Evolutionary conservation across 768 basidiomycete species (phyloP), one percentile per base, ranked within the genome.

Genomic region (Termitomyces sp.): DNA sequence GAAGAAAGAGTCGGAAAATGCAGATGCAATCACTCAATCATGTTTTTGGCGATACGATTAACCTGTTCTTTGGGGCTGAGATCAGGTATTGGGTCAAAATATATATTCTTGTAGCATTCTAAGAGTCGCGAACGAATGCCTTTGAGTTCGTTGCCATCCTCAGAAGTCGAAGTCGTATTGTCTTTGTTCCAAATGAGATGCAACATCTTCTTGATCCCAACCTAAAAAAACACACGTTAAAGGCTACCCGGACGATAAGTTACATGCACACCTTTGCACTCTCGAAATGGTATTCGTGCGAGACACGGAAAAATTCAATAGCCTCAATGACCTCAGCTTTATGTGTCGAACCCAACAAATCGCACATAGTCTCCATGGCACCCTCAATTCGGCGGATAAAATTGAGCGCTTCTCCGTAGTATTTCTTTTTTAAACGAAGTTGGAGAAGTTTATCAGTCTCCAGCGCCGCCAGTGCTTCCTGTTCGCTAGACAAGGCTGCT

Each of bases 161-260:
- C 80, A 3, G 75, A 69, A n/a, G 82, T 83, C n/a, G 88, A 83
- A 22, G 82, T 77, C 49, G 74, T 88, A 64, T 93, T 93, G 65
- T 99, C 96, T 67, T 98, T 98, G 26, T 83, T 81, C 97, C 97
- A 98, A 62, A 99, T 91, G 24, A 99, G 77, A 68, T 98, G 97
- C 14, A 99, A 68, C 96, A 98, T 98, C 64, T 87, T 92, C 75
- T 90, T 93, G 65, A 99, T 87, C 0, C 97, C 97, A 14, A 72
- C 70, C 93, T 96, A 60, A 32, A 44, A 9, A 44, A 53, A 19
- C 3, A 10, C 12, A 32, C 10, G 30, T 66, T 5, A 62, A 11
- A 53, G 8, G 58, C 7, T 5, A 5, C n/a, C 32, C 28, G 35
- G 12, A 40, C 19, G n/a, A 34, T 12, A 2, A 5, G 50, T 7